Conservation (phyloP, 306 rosid species). For the Trifolium fragiferum region DNA sequence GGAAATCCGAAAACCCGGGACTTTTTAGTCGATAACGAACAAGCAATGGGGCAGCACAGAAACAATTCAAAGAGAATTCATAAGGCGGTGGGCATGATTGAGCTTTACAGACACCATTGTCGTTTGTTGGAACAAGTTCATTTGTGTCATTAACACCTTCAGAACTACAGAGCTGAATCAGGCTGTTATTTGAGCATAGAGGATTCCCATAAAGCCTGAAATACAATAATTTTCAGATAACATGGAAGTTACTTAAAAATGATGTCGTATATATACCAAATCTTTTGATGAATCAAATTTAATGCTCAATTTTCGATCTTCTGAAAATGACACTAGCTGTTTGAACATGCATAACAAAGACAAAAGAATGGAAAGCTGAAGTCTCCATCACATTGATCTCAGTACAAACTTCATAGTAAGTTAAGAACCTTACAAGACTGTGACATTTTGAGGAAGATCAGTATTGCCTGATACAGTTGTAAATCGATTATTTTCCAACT, state of each 20-base stretch:
- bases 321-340: slow-evolving; percentile 1
- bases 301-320: slow-evolving; percentile 25
- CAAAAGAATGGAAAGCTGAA: slow-evolving; percentile 11
- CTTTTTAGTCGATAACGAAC: slow-evolving; percentile 83
- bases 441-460: slow-evolving; percentile 65
- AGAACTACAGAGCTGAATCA: slow-evolving; percentile 57
- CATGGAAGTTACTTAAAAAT: slow-evolving; percentile 5
- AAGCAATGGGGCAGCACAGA: slow-evolving; percentile 72
- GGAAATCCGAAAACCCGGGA: slow-evolving; percentile 79
- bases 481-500: slow-evolving; percentile 72
- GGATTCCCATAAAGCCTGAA: slow-evolving; percentile 96
- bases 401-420: slow-evolving; percentile 39
- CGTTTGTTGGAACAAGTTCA: slow-evolving; percentile 32
- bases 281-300: too few species aligned
- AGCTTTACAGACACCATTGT: slow-evolving; percentile 43
- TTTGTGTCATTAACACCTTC: slow-evolving; percentile 40
- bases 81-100: slow-evolving; percentile 69
- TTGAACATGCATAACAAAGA: slow-evolving; percentile 24
- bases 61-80: slow-evolving; percentile 61
- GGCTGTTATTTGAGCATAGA: slow-evolving; percentile 55
- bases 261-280: too few species aligned
- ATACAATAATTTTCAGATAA: slow-evolving; percentile 34
- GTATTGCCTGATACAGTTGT: slow-evolving; percentile 59
- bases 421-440: slow-evolving; percentile 68
- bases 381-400: slow-evolving; percentile 21